Percentiles rank a stretch among this genome's conserved stretches.
These are phyloP conservation scores for Diaporthe vaccinii DNA, from an alignment of 2,329 filamentous ascomycete genomes.

Conservation along the genomic window DNA sequence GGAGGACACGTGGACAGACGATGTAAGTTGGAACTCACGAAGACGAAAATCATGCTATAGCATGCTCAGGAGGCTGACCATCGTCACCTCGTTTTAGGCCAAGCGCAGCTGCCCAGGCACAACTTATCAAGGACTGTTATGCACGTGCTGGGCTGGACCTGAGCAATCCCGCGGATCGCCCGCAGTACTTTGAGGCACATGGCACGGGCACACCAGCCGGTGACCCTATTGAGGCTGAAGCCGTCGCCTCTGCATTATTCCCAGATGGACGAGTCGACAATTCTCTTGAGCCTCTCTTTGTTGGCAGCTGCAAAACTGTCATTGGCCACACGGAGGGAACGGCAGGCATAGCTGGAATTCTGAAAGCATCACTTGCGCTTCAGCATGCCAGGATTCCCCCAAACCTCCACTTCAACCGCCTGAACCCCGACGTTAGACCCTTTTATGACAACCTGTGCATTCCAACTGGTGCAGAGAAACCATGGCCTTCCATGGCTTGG, in stretches of 20 bases:
- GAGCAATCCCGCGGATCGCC: slow-evolving; percentile 44
- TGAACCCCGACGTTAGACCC: slow-evolving; percentile 51
- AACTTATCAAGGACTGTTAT: slow-evolving; percentile 56
- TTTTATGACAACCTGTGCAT: slow-evolving; percentile 40
- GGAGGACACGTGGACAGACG: slow-evolving; percentile 53
- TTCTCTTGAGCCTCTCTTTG: slow-evolving; percentile 6
- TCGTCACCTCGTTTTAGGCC: slow-evolving; percentile 47
- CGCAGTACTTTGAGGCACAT: slow-evolving; percentile 59
- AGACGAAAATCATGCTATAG: rapidly evolving
- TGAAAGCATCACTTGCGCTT: slow-evolving; percentile 53
- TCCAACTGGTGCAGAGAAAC: slow-evolving; percentile 31
- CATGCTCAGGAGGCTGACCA: too few species aligned
- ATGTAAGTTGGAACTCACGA: too few species aligned
- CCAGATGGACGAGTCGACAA: too few species aligned
- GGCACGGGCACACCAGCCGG: slow-evolving; percentile 52
- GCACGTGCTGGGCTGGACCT: slow-evolving; percentile 52
- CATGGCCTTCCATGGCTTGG: not conserved
- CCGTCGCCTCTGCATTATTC: slow-evolving; percentile 45
- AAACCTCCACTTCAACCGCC: slow-evolving; percentile 51
- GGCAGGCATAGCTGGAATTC: slow-evolving; percentile 56
- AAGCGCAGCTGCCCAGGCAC: slow-evolving; percentile 54
- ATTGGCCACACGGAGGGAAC: slow-evolving; percentile 58
- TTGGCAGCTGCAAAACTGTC: slow-evolving; percentile 51
- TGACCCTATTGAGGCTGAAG: slow-evolving; percentile 44
- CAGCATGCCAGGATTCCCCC: slow-evolving; percentile 52